Evolutionary conservation across 2,329 filamentous ascomycete species (phyloP).

Genomic region (Trichocomaceae sp.): DNA sequence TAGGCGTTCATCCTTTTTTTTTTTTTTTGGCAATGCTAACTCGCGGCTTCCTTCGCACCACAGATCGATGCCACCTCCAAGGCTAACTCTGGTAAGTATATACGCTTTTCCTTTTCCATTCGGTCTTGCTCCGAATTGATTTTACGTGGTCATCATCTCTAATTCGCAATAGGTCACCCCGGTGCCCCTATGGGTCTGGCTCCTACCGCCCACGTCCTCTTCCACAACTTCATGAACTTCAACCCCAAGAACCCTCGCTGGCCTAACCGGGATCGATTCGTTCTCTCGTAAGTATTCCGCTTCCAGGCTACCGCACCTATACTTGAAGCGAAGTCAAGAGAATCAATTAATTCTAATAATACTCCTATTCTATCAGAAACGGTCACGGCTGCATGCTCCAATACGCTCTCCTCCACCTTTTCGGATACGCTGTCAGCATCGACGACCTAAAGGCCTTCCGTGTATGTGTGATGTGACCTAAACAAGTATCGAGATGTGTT

Average conservation of each 20-base stretch:
- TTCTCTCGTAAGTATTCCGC: conserved; percentile 79
- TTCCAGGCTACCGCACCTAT: background rate
- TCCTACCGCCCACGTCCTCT: conserved; percentile 91
- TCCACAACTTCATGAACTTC: conserved; percentile 99
- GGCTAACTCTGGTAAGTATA: conserved; percentile 72
- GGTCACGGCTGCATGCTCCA: conserved; percentile 99
- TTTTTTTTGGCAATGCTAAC: background rate
- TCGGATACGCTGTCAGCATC: conserved; percentile 77
- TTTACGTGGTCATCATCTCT: conserved; percentile 25
- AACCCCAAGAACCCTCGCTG: conserved; percentile 98
- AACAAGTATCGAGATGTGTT: conserved; percentile 7
- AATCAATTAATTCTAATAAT: conserved; percentile 9
- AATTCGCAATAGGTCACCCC: conserved; percentile 95
- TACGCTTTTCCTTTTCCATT: background rate
- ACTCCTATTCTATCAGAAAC: conserved; percentile 55
- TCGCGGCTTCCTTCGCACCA: conserved; percentile 22
- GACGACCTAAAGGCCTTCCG: conserved; percentile 96
- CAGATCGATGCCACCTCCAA: conserved; percentile 95
- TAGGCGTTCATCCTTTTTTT: no score
- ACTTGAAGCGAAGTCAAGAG: background rate
- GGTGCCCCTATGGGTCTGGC: conserved; percentile 98
- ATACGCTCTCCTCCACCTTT: conserved; percentile 95
- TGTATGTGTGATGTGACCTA: conserved; percentile 55
- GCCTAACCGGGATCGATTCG: conserved; percentile 96
- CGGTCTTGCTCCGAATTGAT: background rate